Conservation (phyloP, 2,329 filamentous ascomycete genomes). For the Arthrobotrys sinensis region DNA sequence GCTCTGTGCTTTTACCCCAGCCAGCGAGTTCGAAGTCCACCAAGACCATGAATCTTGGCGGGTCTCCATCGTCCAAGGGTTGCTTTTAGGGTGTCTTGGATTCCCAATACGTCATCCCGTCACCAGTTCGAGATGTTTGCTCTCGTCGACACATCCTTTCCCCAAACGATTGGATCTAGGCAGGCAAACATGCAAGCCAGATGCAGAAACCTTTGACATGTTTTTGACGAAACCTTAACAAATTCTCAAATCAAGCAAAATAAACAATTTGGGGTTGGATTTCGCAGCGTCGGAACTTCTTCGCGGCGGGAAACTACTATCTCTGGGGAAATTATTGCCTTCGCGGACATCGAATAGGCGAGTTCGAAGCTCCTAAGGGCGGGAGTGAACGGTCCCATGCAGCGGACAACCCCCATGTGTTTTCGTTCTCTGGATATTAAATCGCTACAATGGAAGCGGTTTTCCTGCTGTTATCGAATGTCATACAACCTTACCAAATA, state of each 20-base stretch:
- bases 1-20: constrained; percentile 8
- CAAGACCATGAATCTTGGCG: constrained; percentile 21
- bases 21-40: constrained; percentile 13
- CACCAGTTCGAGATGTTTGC: constrained; percentile 8
- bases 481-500: neutral
- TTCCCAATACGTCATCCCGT: constrained; percentile 48
- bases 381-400: constrained; percentile 6
- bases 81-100: constrained; percentile 9
- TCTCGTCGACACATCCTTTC: constrained; percentile 36
- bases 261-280: constrained; percentile 11
- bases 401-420: neutral
- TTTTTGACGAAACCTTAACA: constrained; percentile 12
- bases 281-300: constrained; percentile 43
- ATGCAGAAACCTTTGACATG: neutral
- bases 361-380: neutral
- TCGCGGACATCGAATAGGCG: constrained; percentile 11
- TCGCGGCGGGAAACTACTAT: constrained; percentile 21
- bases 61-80: neutral
- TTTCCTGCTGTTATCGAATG: constrained; percentile 5
- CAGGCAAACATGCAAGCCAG: neutral
- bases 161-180: constrained; percentile 4
- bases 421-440: constrained; percentile 9
- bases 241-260: constrained; percentile 9
- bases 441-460: constrained; percentile 6
- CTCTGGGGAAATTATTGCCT: constrained; percentile 23